Evolutionary conservation across 345 rosid species (phyloP), one percentile per base, ranked within the genome.

Genomic region (Pseudoturritis turrita): DNA sequence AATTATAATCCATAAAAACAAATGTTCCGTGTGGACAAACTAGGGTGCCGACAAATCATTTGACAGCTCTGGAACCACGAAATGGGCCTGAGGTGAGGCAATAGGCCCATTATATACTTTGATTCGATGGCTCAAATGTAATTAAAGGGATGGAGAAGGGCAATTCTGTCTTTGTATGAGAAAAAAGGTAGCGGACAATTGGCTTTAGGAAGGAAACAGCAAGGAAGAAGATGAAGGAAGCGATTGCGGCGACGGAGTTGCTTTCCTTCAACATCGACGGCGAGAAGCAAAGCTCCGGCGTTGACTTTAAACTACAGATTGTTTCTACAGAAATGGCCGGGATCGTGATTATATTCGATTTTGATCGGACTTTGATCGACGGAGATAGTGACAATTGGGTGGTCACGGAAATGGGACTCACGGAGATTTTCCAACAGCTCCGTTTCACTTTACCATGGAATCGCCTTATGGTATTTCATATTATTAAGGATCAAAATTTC

Each of bases 321-420:
- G n/a, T n/a, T n/a, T n/a, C n/a, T 5, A 22, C 0, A 12, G 28
- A 45, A 15, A 87, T 85, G 89, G 72, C 81, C 18, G 69, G 63
- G 17, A 77, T 75, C 41, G 86, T 81, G 65, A 86, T 88, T 40
- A 61, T 92, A 22, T 89, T 92, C 65, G 95, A 92, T 77, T 92
- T 92, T 29, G 98, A 92, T 71, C 80, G 92, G 76, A 92, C 98
- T 31, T n/a, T 92, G 51, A 92, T 92, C 62, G 92, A 89, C 50
- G 89, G 84, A 45, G 95, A 92, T 43, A 89, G 92, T 72, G 98
- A 89, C 74, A 76, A 65, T 0, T 88, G 95, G 98, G 89, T 88
- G 47, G 91, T 89, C 26, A 82, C 86, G 40, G 81, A 85, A 73
- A 88, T 92, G 93, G 93, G 96, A 28, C 91, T 92, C 64, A 65